Percentiles rank a stretch among this genome's conserved stretches.
phyloP scores from a whole-genome alignment of 305 asterid species.

The Fraxinus floribunda region DNA sequence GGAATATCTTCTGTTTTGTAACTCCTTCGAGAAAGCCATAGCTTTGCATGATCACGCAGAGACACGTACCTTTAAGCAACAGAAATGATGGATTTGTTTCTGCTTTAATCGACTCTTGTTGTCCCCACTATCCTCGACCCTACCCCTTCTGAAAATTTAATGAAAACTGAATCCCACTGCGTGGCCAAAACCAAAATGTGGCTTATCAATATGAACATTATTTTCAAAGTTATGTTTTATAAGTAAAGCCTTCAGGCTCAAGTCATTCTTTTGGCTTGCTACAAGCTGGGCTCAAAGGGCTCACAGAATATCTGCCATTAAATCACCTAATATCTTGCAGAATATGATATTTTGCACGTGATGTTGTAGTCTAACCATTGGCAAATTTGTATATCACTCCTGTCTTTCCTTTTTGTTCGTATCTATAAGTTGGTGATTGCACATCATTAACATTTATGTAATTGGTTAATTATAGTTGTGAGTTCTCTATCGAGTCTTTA shows the following conservation, averaged over 20 bases:
- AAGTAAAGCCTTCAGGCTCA: neutral
- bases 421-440: conserved; percentile 1
- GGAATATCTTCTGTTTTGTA: neutral
- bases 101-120: neutral
- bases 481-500: neutral
- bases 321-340: neutral
- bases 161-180: neutral
- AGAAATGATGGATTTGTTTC: neutral
- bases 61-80: neutral
- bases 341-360: neutral
- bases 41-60: neutral
- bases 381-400: neutral
- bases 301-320: no score
- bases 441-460: neutral
- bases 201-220: neutral
- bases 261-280: neutral
- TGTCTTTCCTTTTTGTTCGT: conserved; percentile 1
- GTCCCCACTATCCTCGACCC: neutral
- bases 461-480: neutral
- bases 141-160: neutral
- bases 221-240: neutral
- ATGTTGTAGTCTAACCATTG: neutral
- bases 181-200: neutral
- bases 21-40: neutral
- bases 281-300: no score